Base-by-base conservation (phyloP, 371 early-diverging fungal genomes). In the Mortierella sp. region DNA sequence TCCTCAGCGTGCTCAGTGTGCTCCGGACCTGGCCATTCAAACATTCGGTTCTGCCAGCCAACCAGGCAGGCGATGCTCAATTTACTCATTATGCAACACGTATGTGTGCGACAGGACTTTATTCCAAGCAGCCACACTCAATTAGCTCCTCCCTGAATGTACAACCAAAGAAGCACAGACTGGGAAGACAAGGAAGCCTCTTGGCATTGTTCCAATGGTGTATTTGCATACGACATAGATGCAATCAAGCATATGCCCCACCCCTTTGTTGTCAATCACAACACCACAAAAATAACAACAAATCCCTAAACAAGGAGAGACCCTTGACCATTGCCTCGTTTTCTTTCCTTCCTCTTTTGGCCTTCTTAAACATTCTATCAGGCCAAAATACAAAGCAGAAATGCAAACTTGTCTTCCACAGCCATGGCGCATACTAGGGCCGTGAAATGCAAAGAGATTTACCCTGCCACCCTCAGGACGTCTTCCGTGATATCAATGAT, bases 271-370 rank as follows among this genome's bases (percentile, higher is more conserved):
- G 21, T 2, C 34, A 61, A 34, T 31, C 31, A 31, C 31, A 26
- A 16, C 50, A 50, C 55, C 4, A 55, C 26, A 26, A 54, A 26
- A 28, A 28, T 6, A 57, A 28, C 14, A 57, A 61, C 31, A 67
- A 37, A 19, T 37, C 40, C 50, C 9, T 24, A 67, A 67, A 40
- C 67, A 67, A 37, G 21, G 34, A 21, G 31, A n/a, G 61, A 34
- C 61, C 61, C 61, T 61, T 61, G 61, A 67, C 67, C 40, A 24
- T 67, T 40, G 21, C 24, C 50, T 50, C 50, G n/a, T 50, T 21
- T 37, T 9, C 19, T 19, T 40, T 16, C 31, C 9, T 34, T 28
- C 31, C 11, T 1, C 67, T 9, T 67, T 24, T 8, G 1, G 6
- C 6, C 43, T 6, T 67, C 67, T 11, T 24, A 2, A 21, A 9